Conservation (phyloP, 2,329 filamentous ascomycete genomes). For the Fusarium keratoplasticum region DNA sequence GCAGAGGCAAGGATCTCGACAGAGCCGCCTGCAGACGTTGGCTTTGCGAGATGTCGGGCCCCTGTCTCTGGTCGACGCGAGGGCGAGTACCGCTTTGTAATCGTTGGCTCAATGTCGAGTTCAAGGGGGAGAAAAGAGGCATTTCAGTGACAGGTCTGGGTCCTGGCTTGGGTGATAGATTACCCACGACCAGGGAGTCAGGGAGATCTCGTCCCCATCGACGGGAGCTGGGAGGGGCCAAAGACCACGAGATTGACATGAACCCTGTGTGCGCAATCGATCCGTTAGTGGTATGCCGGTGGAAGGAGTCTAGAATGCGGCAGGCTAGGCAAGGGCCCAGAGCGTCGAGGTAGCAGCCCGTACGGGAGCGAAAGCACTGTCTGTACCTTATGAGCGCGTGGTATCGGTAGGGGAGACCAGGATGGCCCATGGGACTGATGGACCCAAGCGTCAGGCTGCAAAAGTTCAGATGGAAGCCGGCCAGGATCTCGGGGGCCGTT, state of each 20-base stretch:
- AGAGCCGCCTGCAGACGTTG: neutral
- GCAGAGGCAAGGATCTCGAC: constrained; percentile 10
- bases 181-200: constrained; percentile 22
- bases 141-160: constrained; percentile 15
- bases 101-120: constrained; percentile 1
- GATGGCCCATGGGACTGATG: constrained; percentile 15
- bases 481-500: constrained; percentile 20
- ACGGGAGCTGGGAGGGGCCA: constrained; percentile 30
- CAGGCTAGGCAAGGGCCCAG: constrained; percentile 29
- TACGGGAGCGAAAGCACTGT: constrained; percentile 35
- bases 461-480: constrained; percentile 30
- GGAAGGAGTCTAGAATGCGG: constrained; percentile 37
- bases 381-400: constrained; percentile 14
- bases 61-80: neutral
- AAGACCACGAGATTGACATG: constrained; percentile 33
- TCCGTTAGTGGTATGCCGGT: constrained; percentile 21
- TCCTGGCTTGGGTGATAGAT: constrained; percentile 8
- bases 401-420: constrained; percentile 28
- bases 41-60: neutral
- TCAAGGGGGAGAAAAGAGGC: constrained; percentile 10
- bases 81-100: constrained; percentile 6
- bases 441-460: constrained; percentile 20
- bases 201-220: constrained; percentile 37
- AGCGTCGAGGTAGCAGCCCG: constrained; percentile 31
- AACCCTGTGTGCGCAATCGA: constrained; percentile 17